Base-by-base conservation (phyloP, 2,329 filamentous ascomycete genomes). In the Helotiales sp. region DNA sequence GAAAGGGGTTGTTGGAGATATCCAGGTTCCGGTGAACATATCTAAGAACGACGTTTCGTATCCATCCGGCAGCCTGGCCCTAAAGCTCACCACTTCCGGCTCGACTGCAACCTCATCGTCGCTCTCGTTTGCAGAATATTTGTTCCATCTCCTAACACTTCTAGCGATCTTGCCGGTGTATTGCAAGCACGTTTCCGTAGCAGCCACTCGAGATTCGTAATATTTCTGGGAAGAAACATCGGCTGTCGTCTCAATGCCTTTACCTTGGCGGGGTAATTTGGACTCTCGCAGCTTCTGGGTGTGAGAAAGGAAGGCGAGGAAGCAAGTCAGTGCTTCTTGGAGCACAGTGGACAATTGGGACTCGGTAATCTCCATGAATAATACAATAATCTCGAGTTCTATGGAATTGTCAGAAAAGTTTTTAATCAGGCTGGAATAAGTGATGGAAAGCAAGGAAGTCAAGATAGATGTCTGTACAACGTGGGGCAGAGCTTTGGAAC, bases 291-390 rank as follows among this genome's bases (percentile, higher is more conserved):
- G 45, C 17, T 63, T 65, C 37, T 66, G 63, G 20, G 50, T 13
- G 26, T 64, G 64, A 3, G 63, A 62, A 11, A 70, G 58, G 32
- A 68, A 67, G 11, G 63, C 28, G 24, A 70, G 57, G 28, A 68
- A 67, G 24, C 61, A 64, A n/a, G 61, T 64, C 7, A 70, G 60
- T 15, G 69, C 69, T 66, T 70, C 69, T 58, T 67, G 69, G 15
- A 70, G 61, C 52, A 55, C 64, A 37, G 52, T 61, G 22, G 43
- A 63, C 17, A 70, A 58, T 40, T 68, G 60, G 7, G 45, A 28
- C 47, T 66, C 55, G 6, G 50, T 49, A 40, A 68, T 37, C 40
- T 66, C 66, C 69, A 70, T 70, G n/a, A 47, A 52, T 58, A 17
- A 52, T 40, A 63, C 20, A 28, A 34, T 20, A 17, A 37, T 58